These are phyloP conservation scores for Solanum neorickii DNA, from an alignment of 257 asterid genomes.

Conservation along the genomic window DNA sequence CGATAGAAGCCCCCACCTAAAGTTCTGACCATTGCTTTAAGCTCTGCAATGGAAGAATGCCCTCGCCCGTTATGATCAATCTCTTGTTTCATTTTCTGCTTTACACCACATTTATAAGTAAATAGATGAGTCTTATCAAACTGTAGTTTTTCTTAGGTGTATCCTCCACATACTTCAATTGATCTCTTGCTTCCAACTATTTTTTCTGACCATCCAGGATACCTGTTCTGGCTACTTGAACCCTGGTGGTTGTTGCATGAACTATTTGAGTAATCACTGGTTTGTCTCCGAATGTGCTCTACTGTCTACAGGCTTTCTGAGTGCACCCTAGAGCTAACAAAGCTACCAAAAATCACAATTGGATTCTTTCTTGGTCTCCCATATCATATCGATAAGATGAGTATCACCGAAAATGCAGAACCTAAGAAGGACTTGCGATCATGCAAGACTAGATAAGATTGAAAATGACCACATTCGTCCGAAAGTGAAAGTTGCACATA, in stretches of 20 bases:
- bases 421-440: background rate
- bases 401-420: background rate
- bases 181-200: background rate
- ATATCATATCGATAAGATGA: background rate
- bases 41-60: background rate
- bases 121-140: background rate
- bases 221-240: background rate
- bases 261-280: background rate
- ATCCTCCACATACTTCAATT: background rate
- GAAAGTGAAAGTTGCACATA: background rate
- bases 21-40: background rate
- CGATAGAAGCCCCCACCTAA: background rate
- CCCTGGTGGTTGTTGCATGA: background rate
- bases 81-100: background rate
- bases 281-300: background rate
- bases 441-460: background rate
- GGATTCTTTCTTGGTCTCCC: background rate
- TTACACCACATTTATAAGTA: background rate
- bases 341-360: background rate
- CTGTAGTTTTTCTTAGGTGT: background rate
- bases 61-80: background rate
- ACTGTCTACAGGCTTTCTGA: background rate
- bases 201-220: background rate
- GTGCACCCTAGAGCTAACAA: background rate
- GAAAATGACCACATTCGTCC: background rate